Conservation (phyloP, 257 asterid genomes). For the Paulownia fortunei region DNA sequence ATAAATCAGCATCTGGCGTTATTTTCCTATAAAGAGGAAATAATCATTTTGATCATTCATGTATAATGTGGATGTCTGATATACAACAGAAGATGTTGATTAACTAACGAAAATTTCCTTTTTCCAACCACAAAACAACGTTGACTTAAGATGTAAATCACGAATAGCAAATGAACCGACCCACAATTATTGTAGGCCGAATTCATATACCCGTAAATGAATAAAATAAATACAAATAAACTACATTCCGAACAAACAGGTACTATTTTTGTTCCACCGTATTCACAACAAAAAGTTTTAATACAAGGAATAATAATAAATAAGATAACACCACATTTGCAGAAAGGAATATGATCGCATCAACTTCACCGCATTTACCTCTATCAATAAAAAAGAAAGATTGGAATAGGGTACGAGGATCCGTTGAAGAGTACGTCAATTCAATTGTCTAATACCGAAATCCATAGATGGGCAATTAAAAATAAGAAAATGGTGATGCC, state of each 20-base stretch:
- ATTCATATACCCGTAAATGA: too few relatives aligned
- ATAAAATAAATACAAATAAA: neutral
- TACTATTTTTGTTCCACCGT: neutral
- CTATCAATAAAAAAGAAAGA: neutral
- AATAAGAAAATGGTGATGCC: neutral
- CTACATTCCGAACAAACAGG: neutral
- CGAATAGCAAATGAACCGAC: neutral
- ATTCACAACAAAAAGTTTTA: neutral
- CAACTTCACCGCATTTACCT: neutral
- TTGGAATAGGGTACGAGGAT: neutral
- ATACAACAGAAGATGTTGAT: neutral
- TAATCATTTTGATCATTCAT: neutral
- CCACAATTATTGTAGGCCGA: too few relatives aligned
- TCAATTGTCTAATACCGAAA: neutral
- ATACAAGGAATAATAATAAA: neutral
- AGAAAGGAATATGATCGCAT: constrained; percentile 6
- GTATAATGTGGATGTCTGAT: neutral
- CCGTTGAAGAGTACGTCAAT: neutral
- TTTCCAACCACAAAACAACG: neutral
- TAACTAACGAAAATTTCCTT: neutral
- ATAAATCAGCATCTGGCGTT: constrained; percentile 1
- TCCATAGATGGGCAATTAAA: neutral
- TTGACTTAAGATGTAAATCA: constrained; percentile 14
- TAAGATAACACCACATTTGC: neutral
- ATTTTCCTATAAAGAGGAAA: neutral